These are phyloP conservation scores for Rostrohypoxylon terebratum DNA, from an alignment of 495 filamentous ascomycete genomes.

Conservation along the genomic window DNA sequence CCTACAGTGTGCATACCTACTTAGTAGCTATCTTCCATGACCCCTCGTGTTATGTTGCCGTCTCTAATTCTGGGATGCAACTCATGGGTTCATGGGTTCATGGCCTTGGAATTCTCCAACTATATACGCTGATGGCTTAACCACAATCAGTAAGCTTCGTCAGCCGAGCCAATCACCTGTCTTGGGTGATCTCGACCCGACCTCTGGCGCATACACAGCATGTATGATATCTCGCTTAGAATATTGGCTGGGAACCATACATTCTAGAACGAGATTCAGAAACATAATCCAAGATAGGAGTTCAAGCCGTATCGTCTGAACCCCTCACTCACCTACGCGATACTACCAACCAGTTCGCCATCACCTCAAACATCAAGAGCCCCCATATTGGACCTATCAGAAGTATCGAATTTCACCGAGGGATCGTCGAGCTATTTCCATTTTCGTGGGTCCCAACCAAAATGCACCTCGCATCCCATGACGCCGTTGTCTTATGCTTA, in stretches of 20 bases:
- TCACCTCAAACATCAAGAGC: constrained; percentile 13
- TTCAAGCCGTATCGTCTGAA: constrained; percentile 8
- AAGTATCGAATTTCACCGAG: constrained; percentile 42
- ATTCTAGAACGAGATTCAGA: constrained; percentile 7
- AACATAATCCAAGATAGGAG: not conserved
- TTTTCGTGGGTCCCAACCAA: constrained; percentile 32
- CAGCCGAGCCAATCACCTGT: constrained; percentile 2
- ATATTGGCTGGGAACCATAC: not conserved
- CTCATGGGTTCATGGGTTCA: not conserved
- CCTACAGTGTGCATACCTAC: too few relatives aligned
- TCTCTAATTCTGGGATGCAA: constrained; percentile 10
- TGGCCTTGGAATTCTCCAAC: constrained; percentile 7
- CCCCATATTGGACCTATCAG: constrained; percentile 13
- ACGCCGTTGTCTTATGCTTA: constrained; percentile 48
- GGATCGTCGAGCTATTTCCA: constrained; percentile 40
- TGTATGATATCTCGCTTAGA: constrained; percentile 8
- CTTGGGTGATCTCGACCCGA: not conserved
- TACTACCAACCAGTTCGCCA: constrained; percentile 3
- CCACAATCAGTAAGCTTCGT: not conserved
- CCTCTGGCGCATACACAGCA: not conserved
- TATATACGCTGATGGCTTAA: not conserved
- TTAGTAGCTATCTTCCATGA: not conserved
- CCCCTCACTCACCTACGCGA: constrained; percentile 4
- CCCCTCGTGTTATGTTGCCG: constrained; percentile 10
- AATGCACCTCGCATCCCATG: constrained; percentile 39